Evolutionary conservation across 371 early-diverging fungal species (phyloP), one percentile per base, ranked within the genome.

Genomic region (Phascolomyces articulosus): DNA sequence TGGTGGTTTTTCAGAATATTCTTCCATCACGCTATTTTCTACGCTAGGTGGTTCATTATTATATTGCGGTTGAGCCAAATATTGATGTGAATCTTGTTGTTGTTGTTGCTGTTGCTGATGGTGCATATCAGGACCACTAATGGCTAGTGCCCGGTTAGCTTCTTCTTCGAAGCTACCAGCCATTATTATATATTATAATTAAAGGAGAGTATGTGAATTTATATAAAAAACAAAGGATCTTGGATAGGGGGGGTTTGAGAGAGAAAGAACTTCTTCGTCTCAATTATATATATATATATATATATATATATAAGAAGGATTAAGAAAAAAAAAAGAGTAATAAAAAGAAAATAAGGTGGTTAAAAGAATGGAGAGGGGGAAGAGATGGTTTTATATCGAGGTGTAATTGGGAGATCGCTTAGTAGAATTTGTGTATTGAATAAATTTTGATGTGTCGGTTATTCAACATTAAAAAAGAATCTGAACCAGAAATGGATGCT

Each of bases 41-140:
- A 58, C 41, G 66, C 60, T 57, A 3, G 47, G 15, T 59, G 34
- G 44, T 13, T 44, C 16, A 44, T 44, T 40, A n/a, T 41, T 59
- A n/a, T 40, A 9, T 20, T 24, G 21, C 15, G 34, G 38, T 26
- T 40, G 40, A 57, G 27, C 57, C 57, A 58, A 80, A 77, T 48
- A 79, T 83, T 16, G 86, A 89, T 29, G 92, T 90, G 58, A 75
- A 72, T 41, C 88, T 87, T 27, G 91, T 82, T 57, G 78, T 83
- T 16, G 86, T 90, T 29, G 91, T 90, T 60, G 75, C 73, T 47
- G 89, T 87, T 27, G 91, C 82, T 57, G 60, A 67, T 3, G 51
- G 64, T 47, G 80, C 90, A 34, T 79, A 87, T 28, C 64, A 65
- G 1, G 81, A 82, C 67, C 41, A 48, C 47, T 47, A 2, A 59